Percentiles rank a stretch among this genome's conserved stretches.
Evolutionary conservation across 768 basidiomycete genomes (phyloP).

Genomic region (Dacryopinax primogenitus): DNA sequence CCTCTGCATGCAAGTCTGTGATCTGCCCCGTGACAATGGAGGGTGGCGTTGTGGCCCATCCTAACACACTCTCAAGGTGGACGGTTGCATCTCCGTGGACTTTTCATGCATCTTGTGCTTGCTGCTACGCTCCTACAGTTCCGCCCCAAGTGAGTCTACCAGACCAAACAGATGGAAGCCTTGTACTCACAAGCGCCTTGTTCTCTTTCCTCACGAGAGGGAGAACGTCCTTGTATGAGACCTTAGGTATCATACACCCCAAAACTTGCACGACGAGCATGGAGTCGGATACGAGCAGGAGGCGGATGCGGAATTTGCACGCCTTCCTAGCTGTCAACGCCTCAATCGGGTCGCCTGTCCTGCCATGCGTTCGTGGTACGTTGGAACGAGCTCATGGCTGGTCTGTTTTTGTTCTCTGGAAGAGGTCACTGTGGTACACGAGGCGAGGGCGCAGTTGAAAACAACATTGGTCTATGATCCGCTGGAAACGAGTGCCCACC

Average conservation of each 20-base stretch:
- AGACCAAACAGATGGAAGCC: no score
- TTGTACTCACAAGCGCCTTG: slow-evolving; percentile 25
- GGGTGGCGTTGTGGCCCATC: no score
- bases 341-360: slow-evolving; percentile 62
- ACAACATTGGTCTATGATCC: slow-evolving; percentile 72
- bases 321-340: slow-evolving; percentile 83
- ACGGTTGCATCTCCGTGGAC: no score
- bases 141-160: no score
- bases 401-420: slow-evolving; percentile 40
- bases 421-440: slow-evolving; percentile 40
- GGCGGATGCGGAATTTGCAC: slow-evolving; percentile 60
- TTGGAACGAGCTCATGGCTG: slow-evolving; percentile 53
- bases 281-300: slow-evolving; percentile 66
- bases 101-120: no score
- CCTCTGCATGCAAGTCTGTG: no score
- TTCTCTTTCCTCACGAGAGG: slow-evolving; percentile 47
- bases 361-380: slow-evolving; percentile 72
- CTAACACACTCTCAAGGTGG: no score
- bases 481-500: slow-evolving; percentile 55
- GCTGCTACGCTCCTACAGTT: no score
- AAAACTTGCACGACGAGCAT: slow-evolving; percentile 69
- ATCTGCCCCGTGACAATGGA: no score
- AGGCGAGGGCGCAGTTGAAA: slow-evolving; percentile 64
- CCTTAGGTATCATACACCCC: slow-evolving; percentile 53
- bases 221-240: slow-evolving; percentile 51